phyloP scores from a whole-genome alignment of 352 stramenopile species.

The Lagenidium giganteum region DNA sequence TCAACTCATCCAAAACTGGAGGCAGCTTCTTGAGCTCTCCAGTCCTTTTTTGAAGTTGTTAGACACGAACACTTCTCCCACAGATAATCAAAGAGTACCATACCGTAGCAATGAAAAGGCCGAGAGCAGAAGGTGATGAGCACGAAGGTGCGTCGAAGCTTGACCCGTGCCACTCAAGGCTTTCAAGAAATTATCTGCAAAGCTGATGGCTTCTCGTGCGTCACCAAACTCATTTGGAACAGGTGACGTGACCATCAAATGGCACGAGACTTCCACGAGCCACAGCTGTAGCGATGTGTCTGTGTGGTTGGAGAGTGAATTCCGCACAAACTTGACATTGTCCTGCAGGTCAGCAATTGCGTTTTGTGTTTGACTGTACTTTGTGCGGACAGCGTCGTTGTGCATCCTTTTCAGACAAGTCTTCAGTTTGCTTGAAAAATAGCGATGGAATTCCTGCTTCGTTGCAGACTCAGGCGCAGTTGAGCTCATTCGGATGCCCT shows the following conservation, averaged over 20 bases:
- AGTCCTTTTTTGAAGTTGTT: conserved; percentile 17
- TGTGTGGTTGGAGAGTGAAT: conserved; percentile 32
- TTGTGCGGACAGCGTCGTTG: conserved; percentile 24
- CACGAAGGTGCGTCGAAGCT: conserved; percentile 26
- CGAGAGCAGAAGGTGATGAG: conserved; percentile 57
- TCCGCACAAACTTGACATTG: conserved; percentile 46
- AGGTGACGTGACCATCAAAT: conserved; percentile 42
- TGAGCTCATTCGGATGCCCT: too few species aligned
- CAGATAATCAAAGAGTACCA: neutral
- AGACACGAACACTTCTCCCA: neutral
- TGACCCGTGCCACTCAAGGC: conserved; percentile 16
- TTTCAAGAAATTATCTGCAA: conserved; percentile 41
- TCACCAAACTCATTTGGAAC: conserved; percentile 17
- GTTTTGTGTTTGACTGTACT: conserved; percentile 15
- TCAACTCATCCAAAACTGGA: conserved; percentile 35
- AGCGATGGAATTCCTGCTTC: too few species aligned
- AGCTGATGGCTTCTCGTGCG: conserved; percentile 28
- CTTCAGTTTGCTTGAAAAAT: conserved; percentile 52
- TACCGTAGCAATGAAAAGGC: conserved; percentile 56
- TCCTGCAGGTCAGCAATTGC: conserved; percentile 24
- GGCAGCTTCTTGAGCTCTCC: conserved; percentile 38
- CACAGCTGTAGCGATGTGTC: conserved; percentile 55
- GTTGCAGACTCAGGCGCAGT: too few species aligned
- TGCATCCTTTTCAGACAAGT: conserved; percentile 50
- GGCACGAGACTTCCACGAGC: conserved; percentile 58